Percentiles rank a stretch among this genome's conserved stretches.
Evolutionary conservation across 805 yeast species (phyloP).

Genomic region (Teunomyces aglyptinius): DNA sequence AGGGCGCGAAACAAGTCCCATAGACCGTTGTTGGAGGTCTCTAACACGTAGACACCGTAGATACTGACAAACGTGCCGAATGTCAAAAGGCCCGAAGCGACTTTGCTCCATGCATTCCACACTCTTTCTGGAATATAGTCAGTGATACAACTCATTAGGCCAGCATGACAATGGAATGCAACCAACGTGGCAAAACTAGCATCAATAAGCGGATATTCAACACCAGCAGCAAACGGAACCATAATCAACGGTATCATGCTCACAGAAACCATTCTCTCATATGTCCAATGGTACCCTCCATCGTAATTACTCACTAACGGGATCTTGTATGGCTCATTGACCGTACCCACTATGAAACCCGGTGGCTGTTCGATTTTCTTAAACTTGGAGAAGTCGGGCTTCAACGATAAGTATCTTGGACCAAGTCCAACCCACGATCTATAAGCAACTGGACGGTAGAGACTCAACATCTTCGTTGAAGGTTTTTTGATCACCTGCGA

Average conservation of each 20-base stretch:
- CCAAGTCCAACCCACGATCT: constrained; percentile 3
- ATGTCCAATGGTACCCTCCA: constrained; percentile 94
- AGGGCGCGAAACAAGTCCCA: constrained; percentile 59
- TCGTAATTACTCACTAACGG: constrained; percentile 65
- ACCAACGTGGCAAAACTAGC: constrained; percentile 63
- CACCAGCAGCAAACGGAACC: constrained; percentile 75
- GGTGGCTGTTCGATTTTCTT: constrained; percentile 78
- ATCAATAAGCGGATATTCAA: constrained; percentile 67
- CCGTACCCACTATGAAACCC: constrained; percentile 88
- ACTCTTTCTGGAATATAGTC: constrained; percentile 90
- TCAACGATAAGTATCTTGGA: constrained; percentile 19
- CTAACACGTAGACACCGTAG: constrained; percentile 80
- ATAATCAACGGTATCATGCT: constrained; percentile 75
- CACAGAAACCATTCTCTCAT: constrained; percentile 70
- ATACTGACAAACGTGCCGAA: constrained; percentile 69
- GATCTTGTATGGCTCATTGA: constrained; percentile 77
- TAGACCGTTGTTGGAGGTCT: constrained; percentile 77
- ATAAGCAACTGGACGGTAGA: neutral
- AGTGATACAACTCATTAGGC: constrained; percentile 85
- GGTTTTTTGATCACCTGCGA: neutral
- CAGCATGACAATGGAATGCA: constrained; percentile 78
- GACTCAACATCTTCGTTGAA: neutral
- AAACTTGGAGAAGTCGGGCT: constrained; percentile 46
- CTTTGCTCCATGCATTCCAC: constrained; percentile 72
- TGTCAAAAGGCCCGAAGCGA: constrained; percentile 65